Conservation (phyloP, 106 monocot species). For the Cymbidium sinense region DNA sequence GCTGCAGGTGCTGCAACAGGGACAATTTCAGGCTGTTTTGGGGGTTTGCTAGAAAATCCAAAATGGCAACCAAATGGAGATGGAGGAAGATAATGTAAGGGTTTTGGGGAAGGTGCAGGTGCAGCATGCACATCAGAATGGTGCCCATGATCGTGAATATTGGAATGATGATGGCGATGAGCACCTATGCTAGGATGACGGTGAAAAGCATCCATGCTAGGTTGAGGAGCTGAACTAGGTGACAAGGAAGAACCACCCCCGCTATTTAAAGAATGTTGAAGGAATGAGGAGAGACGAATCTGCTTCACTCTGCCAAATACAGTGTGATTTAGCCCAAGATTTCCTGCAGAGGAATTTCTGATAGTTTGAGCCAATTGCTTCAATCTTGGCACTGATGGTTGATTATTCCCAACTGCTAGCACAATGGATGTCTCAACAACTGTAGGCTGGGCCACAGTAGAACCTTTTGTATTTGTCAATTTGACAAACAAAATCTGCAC, state of each 20-base stretch:
- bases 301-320: slow-evolving; percentile 97
- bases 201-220: slow-evolving; percentile 17
- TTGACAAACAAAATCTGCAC: slow-evolving; percentile 80
- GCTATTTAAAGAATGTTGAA: slow-evolving; percentile 66
- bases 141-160: slow-evolving; percentile 39
- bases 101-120: slow-evolving; percentile 38
- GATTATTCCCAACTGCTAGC: slow-evolving; percentile 59
- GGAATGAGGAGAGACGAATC: slow-evolving; percentile 75
- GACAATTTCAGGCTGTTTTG: slow-evolving; percentile 10
- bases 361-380: slow-evolving; percentile 81
- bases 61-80: slow-evolving; percentile 21
- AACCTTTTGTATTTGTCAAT: slow-evolving; percentile 80
- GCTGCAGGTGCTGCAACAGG: slow-evolving; percentile 23
- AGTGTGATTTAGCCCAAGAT: slow-evolving; percentile 90
- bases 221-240: slow-evolving; percentile 65
- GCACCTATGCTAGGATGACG: slow-evolving; percentile 16
- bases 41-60: slow-evolving; percentile 19
- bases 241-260: slow-evolving; percentile 20
- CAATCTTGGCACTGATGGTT: slow-evolving; percentile 65
- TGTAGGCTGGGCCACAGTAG: slow-evolving; percentile 69
- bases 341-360: slow-evolving; percentile 52
- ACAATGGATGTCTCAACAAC: slow-evolving; percentile 69
- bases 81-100: slow-evolving; percentile 18
- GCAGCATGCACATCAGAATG: slow-evolving; percentile 25
- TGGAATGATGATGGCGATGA: slow-evolving; percentile 42